Evolutionary conservation across 768 basidiomycete species (phyloP).

Genomic region (Pholiota conissans): DNA sequence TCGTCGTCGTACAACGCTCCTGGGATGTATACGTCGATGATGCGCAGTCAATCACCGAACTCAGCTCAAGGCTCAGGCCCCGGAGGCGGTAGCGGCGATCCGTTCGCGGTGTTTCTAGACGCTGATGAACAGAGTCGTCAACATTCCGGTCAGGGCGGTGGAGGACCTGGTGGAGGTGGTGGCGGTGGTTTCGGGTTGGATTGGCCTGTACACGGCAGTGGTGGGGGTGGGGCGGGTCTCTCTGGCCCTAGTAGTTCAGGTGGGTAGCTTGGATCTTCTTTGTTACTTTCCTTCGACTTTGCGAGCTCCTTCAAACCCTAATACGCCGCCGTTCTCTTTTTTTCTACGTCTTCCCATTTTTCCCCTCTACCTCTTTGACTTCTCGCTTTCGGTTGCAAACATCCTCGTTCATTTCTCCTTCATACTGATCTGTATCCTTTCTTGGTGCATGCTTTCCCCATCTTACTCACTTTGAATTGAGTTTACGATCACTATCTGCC

Average conservation of each 20-base stretch:
- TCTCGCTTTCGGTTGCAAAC: no score
- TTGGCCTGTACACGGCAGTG: constrained; percentile 34
- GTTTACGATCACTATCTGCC: no score
- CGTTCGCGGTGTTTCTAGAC: constrained; percentile 28
- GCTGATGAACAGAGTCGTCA: constrained; percentile 27
- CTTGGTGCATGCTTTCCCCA: no score
- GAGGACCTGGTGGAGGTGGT: no score
- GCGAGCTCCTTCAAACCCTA: no score
- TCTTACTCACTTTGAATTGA: no score
- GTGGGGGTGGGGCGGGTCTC: constrained; percentile 8
- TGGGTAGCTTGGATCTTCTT: constrained; percentile 6
- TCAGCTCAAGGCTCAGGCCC: constrained; percentile 9
- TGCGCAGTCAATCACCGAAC: constrained; percentile 9
- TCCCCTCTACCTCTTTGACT: no score
- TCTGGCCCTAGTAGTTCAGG: constrained; percentile 21
- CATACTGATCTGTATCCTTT: no score
- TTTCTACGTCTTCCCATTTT: no score
- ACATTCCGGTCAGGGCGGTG: no score
- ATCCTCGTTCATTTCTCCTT: no score
- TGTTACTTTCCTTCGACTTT: neutral
- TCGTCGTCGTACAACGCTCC: constrained; percentile 11
- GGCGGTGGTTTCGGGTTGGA: constrained; percentile 25
- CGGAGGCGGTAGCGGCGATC: constrained; percentile 20
- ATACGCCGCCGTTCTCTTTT: no score
- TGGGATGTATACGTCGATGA: constrained; percentile 15